Evolutionary conservation across 495 filamentous ascomycete species (phyloP).

Genomic region (Aspergillus cavernicola): DNA sequence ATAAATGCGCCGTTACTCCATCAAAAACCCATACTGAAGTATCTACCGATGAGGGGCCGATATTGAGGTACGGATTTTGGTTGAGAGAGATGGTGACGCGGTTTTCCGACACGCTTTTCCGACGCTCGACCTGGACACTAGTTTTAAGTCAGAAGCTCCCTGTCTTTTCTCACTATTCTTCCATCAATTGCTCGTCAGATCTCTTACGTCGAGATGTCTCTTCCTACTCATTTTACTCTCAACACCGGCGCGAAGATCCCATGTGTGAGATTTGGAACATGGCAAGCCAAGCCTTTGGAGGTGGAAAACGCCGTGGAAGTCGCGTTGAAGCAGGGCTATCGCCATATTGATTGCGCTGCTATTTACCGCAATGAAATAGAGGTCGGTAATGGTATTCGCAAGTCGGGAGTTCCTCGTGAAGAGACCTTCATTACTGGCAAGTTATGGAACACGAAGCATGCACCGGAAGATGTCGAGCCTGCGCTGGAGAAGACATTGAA

Average conservation of each 20-base stretch:
- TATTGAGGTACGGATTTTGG: background rate
- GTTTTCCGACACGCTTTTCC: constrained; percentile 8
- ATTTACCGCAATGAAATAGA: constrained; percentile 68
- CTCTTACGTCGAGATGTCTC: constrained; percentile 25
- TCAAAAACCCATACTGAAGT: background rate
- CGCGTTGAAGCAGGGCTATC: constrained; percentile 58
- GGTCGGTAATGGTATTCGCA: constrained; percentile 58
- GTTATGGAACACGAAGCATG: constrained; percentile 45
- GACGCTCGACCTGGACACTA: background rate
- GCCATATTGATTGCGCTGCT: constrained; percentile 68
- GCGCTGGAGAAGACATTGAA: constrained; percentile 50
- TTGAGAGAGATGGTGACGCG: background rate
- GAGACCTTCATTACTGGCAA: constrained; percentile 75
- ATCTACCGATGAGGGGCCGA: too few relatives aligned
- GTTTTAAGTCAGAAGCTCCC: background rate
- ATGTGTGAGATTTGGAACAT: constrained; percentile 33
- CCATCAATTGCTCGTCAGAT: background rate
- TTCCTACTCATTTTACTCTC: constrained; percentile 36
- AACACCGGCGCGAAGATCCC: constrained; percentile 44
- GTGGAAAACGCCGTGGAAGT: constrained; percentile 34
- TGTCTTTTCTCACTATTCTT: background rate
- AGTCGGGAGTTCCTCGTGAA: constrained; percentile 54
- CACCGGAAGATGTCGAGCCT: constrained; percentile 31
- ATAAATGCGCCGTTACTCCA: background rate
- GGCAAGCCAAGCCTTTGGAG: constrained; percentile 33